phyloP scores from a whole-genome alignment of 345 rosid species.

The Erysimum cheiranthoides region DNA sequence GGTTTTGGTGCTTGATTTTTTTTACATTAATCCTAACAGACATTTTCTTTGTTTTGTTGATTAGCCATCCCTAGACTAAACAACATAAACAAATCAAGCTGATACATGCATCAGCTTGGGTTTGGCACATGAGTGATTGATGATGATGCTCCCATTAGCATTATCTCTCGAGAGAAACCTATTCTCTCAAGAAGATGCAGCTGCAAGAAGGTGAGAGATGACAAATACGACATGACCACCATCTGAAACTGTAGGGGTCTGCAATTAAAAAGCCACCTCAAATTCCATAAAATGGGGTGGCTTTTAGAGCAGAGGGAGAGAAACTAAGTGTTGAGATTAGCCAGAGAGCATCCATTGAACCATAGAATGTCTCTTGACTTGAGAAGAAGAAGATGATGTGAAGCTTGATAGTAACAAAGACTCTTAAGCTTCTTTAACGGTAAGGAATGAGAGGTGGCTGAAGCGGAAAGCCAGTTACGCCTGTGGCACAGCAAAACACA shows the following conservation, averaged over 20 bases:
- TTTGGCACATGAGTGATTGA: conserved; percentile 30
- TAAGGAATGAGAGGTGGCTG: conserved; percentile 47
- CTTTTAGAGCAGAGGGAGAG: conserved; percentile 22
- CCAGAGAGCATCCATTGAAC: conserved; percentile 29
- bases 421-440: conserved; percentile 34
- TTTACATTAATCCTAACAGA: conserved; percentile 34
- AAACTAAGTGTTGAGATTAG: conserved; percentile 33
- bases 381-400: conserved; percentile 25
- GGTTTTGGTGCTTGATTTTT: conserved; percentile 34
- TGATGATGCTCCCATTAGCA: conserved; percentile 35
- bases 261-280: conserved; percentile 38
- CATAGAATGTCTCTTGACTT: conserved; percentile 42
- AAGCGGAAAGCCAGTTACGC: conserved; percentile 34
- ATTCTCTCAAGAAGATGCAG: conserved; percentile 34
- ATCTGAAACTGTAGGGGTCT: conserved; percentile 20
- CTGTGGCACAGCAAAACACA: conserved; percentile 32
- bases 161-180: conserved; percentile 18
- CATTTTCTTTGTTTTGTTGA: conserved; percentile 34
- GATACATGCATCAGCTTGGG: conserved; percentile 43
- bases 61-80: conserved; percentile 44
- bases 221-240: conserved; percentile 33
- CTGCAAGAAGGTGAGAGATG: conserved; percentile 38
- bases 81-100: conserved; percentile 36
- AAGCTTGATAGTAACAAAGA: conserved; percentile 37
- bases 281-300: conserved; percentile 40